phyloP scores from a whole-genome alignment of 257 asterid species.

The Solanum arcanum region DNA sequence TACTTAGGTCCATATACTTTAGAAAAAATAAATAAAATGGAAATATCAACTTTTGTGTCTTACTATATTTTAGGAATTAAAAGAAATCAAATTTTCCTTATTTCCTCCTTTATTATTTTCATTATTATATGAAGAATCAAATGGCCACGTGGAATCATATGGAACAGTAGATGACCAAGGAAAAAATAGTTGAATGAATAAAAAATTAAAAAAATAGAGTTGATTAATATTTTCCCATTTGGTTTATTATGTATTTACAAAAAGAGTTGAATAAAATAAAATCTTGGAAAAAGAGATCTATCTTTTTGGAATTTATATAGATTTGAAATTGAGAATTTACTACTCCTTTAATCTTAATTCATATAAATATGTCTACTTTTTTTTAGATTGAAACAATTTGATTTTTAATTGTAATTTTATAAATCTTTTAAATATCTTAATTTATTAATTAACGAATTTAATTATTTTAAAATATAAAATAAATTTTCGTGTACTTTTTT shows the following conservation, averaged over 20 bases:
- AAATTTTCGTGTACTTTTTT: too few relatives aligned
- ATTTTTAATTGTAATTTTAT: background rate
- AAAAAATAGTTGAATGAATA: background rate
- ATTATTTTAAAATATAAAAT: too few relatives aligned
- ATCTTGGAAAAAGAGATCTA: background rate
- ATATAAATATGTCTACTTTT: too few relatives aligned
- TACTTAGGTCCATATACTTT: background rate
- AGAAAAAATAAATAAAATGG: background rate
- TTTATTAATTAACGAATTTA: too few relatives aligned
- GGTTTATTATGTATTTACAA: background rate
- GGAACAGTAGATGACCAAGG: background rate
- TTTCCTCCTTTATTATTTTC: background rate
- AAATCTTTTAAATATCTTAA: too few relatives aligned
- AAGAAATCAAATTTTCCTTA: background rate
- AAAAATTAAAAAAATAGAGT: background rate
- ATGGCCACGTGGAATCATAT: background rate
- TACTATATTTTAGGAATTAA: background rate
- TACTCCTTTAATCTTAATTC: background rate
- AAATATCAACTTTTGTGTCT: background rate
- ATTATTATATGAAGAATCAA: background rate
- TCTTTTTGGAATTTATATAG: background rate
- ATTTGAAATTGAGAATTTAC: background rate
- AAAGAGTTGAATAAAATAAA: background rate
- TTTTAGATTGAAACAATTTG: rapidly evolving
- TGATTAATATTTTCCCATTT: background rate